Conservation (phyloP, 176 grass and related monocot genomes). For the Chloris gayana region DNA sequence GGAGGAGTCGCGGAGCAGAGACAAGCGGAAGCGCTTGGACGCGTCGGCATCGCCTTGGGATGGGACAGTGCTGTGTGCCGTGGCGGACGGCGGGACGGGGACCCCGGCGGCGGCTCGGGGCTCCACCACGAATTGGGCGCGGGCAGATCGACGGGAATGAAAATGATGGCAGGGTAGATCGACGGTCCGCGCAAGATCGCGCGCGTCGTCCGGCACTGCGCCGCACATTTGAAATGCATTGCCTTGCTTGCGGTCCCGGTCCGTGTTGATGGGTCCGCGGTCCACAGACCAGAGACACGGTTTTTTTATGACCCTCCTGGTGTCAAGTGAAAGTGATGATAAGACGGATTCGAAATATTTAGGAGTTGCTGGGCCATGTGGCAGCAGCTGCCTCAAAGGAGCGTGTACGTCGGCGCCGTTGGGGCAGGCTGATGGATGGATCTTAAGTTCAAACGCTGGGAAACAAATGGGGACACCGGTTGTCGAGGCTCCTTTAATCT, state of each 20-base stretch:
- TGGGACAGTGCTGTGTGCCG: background rate
- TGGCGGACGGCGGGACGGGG: background rate
- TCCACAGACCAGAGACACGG: background rate
- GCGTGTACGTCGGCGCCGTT: slow-evolving; percentile 10
- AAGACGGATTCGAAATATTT: background rate
- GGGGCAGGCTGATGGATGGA: background rate
- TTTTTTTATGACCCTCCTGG: background rate
- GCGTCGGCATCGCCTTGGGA: background rate
- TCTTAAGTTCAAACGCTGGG: background rate
- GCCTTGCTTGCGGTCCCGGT: background rate
- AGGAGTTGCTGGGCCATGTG: background rate
- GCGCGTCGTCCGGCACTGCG: background rate
- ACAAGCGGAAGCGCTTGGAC: background rate
- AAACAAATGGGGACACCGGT: background rate
- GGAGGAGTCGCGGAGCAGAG: background rate
- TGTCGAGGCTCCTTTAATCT: background rate
- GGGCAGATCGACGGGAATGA: background rate
- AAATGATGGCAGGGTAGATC: background rate
- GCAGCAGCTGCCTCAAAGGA: background rate
- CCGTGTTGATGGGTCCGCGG: background rate
- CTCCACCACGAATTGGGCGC: background rate
- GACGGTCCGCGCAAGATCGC: background rate
- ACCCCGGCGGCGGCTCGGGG: background rate
- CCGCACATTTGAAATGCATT: background rate
- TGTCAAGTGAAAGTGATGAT: background rate